A percentile compares a stretch with the other conserved stretches of the same genome.
Evolutionary conservation across 2,329 filamentous ascomycete genomes (phyloP).

Genomic region (Truncatella angustata): DNA sequence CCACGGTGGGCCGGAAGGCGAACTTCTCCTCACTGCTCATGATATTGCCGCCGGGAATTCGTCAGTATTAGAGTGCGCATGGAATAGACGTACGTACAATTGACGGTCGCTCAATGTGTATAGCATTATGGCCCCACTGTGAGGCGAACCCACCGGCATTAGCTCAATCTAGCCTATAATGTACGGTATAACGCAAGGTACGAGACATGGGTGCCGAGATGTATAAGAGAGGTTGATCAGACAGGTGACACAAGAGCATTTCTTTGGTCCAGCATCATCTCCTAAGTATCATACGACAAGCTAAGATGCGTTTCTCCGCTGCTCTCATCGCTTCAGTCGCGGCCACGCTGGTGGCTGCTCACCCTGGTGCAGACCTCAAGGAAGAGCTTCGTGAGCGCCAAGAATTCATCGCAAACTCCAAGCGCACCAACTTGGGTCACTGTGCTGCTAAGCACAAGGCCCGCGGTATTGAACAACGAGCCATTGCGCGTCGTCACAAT

Average conservation of each 20-base stretch:
- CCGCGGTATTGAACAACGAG: conserved; percentile 3
- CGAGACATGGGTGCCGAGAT: too few species aligned
- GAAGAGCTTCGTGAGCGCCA: conserved; percentile 3
- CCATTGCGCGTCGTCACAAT: conserved; percentile 1
- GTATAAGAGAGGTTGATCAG: too few species aligned
- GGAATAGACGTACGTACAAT: not conserved
- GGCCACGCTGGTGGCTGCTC: conserved; percentile 5
- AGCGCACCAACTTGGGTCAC: conserved; percentile 4
- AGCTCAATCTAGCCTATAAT: not conserved
- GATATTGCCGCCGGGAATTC: conserved; percentile 3
- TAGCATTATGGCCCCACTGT: not conserved
- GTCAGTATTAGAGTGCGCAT: conserved; percentile 1
- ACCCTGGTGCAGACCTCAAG: conserved; percentile 2
- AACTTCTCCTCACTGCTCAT: not conserved
- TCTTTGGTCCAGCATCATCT: too few species aligned
- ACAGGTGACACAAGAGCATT: too few species aligned
- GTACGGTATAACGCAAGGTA: not conserved
- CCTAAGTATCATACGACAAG: not conserved
- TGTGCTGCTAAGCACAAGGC: conserved; percentile 5
- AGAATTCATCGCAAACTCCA: conserved; percentile 2
- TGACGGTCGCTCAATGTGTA: not conserved
- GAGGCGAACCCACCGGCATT: not conserved
- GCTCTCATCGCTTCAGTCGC: conserved; percentile 4
- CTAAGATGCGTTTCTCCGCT: conserved; percentile 6
- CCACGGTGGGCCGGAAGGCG: too few species aligned